Base-by-base conservation (phyloP, 495 filamentous ascomycete genomes). In the Lasiosphaeria miniovina region DNA sequence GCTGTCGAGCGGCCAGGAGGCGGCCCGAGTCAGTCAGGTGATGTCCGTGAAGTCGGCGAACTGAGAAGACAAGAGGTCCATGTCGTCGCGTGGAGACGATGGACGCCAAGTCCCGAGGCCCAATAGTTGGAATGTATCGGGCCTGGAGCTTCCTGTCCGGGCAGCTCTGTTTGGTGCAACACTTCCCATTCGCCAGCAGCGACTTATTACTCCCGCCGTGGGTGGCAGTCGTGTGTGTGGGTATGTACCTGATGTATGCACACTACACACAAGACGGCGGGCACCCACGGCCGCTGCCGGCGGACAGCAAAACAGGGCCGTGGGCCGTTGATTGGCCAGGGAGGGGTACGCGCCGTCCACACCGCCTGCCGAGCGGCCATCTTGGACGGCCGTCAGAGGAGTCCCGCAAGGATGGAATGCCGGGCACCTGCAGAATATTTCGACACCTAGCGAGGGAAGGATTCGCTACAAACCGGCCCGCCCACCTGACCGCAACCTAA, bases 291-390 rank as follows among this genome's bases (percentile, higher is more conserved):
- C 12, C 12, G 43, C 43, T 46, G 43, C 43, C 43, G 43, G 43
- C 43, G 43, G 43, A 46, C 43, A 46, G 12, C 43, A 46, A 14
- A 46, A 46, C 43, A 46, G 43, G 12, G 43, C 43, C 43, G 43
- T 14, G 15, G 43, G 12, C 12, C 15, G 8, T 46, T 46, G 43
- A 46, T 46, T 46, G 43, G 43, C 8, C 8, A n/a, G 43, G 15
- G 43, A n/a, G 15, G 8, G 11, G 43, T 46, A 46, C 12, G 43
- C 43, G 43, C 43, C 43, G 11, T 46, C 43, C 15, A 9, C 43
- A 46, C 43, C 43, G 6, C 43, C 43, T n/a, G 12, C 43, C 43
- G 43, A n/a, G 43, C 12, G 43, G 43, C 43, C 43, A 46, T 46
- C 7, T 46, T 46, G 15, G 12, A 11, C 43, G 43, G 43, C 43